These are phyloP conservation scores for Pyricularia grisea DNA, from an alignment of 2,329 filamentous ascomycete species.

Conservation along the genomic window DNA sequence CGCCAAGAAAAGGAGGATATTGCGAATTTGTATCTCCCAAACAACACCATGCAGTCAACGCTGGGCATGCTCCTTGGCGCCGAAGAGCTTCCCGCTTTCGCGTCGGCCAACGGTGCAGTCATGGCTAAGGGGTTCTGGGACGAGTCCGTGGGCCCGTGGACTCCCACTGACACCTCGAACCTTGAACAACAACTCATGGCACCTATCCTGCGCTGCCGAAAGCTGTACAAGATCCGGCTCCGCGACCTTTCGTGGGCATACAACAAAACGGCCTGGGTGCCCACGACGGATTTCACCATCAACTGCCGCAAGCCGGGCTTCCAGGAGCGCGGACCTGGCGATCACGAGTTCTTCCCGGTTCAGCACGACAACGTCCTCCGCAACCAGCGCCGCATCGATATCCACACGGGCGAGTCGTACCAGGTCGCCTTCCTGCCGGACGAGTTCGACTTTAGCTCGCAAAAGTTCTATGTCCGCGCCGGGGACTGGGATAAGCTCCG, in stretches of 20 bases:
- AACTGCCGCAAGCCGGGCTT: neutral
- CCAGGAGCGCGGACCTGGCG: neutral
- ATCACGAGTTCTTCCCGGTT: constrained; percentile 2
- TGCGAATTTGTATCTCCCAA: neutral
- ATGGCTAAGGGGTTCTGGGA: neutral
- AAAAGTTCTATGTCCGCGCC: neutral
- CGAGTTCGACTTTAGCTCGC: neutral
- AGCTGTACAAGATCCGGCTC: neutral
- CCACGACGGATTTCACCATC: neutral
- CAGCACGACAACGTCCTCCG: neutral
- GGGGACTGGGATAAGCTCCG: neutral
- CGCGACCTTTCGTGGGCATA: neutral
- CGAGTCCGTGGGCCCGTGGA: neutral
- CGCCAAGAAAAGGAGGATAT: neutral
- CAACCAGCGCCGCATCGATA: neutral
- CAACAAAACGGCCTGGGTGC: neutral
- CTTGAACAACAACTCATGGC: neutral
- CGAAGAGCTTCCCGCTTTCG: neutral
- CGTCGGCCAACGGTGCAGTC: neutral
- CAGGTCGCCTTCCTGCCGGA: neutral
- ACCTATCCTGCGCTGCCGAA: neutral
- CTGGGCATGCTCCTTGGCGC: neutral
- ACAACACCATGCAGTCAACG: neutral
- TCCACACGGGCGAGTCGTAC: neutral
- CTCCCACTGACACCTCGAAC: neutral